Evolutionary conservation across 257 asterid genomes (phyloP).

Genomic region (Jasminum sambac): DNA sequence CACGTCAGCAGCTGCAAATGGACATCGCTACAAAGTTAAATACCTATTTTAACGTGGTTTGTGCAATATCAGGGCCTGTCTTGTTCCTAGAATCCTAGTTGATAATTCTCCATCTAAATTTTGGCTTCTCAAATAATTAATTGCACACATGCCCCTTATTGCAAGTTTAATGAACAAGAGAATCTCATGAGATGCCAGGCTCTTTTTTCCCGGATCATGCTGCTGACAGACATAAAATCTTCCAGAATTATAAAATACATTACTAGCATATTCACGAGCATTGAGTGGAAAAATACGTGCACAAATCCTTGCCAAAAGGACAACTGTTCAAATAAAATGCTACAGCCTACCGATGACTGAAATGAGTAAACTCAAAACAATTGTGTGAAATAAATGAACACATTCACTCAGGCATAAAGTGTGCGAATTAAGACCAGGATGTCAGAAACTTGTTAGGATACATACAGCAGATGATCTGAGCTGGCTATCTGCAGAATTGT

Average conservation of each 20-base stretch:
- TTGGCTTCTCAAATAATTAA: not conserved
- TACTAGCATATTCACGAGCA: slow-evolving; percentile 11
- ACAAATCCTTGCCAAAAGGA: slow-evolving; percentile 1
- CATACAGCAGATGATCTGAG: slow-evolving; percentile 98
- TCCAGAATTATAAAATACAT: slow-evolving; percentile 5
- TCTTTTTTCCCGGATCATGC: not conserved
- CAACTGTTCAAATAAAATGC: slow-evolving; percentile 21
- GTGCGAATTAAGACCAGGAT: slow-evolving; percentile 9
- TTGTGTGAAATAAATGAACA: slow-evolving; percentile 7
- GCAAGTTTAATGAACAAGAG: not conserved
- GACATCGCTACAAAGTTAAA: not conserved
- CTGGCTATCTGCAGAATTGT: slow-evolving; percentile 78
- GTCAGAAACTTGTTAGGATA: slow-evolving; percentile 24
- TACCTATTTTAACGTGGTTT: not conserved
- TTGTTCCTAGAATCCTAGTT: not conserved
- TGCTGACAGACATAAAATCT: not conserved
- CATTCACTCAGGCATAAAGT: slow-evolving; percentile 14
- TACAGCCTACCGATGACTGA: not conserved
- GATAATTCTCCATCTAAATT: not conserved
- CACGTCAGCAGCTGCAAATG: not conserved
- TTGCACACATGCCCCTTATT: not conserved
- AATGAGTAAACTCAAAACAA: slow-evolving; percentile 8
- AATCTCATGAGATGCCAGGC: not conserved
- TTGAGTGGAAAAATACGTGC: slow-evolving; percentile 2
- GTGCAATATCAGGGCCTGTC: not conserved